Evolutionary conservation across 1,139 yeast species (phyloP).

Genomic region (Saccharomyces hybrid): DNA sequence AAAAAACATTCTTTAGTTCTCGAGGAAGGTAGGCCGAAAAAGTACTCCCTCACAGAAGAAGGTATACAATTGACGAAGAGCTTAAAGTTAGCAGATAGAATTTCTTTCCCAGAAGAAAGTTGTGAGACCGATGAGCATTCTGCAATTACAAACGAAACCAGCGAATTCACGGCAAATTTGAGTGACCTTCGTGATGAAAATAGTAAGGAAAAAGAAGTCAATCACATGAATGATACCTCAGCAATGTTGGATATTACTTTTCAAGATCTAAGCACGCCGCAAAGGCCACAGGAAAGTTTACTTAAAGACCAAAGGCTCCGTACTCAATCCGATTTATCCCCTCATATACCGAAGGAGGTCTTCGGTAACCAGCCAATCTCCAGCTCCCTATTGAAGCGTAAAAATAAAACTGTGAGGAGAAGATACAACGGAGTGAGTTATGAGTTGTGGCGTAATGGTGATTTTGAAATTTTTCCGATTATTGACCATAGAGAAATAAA

Average conservation of each 20-base stretch:
- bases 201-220: not conserved
- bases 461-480: slow-evolving; percentile 52
- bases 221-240: not conserved
- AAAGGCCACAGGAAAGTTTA: slow-evolving; percentile 1
- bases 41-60: slow-evolving; percentile 62
- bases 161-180: slow-evolving; percentile 22
- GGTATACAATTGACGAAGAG: slow-evolving; percentile 60
- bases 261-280: slow-evolving; percentile 5
- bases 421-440: slow-evolving; percentile 27
- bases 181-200: slow-evolving; percentile 13
- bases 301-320: not conserved
- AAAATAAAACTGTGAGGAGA: slow-evolving; percentile 13
- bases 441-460: slow-evolving; percentile 44
- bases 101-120: slow-evolving; percentile 27
- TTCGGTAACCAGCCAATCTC: not conserved
- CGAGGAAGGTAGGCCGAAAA: slow-evolving; percentile 50
- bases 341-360: slow-evolving; percentile 3
- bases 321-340: not conserved
- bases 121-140: slow-evolving; percentile 3
- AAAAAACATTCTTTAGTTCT: slow-evolving; percentile 53
- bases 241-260: slow-evolving; percentile 10
- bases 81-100: slow-evolving; percentile 42
- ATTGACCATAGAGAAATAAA: slow-evolving; percentile 77
- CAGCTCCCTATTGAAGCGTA: not conserved
- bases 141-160: slow-evolving; percentile 5